phyloP scores from a whole-genome alignment of 2,329 filamentous ascomycete species.

The Arthrobotrys musiformis region DNA sequence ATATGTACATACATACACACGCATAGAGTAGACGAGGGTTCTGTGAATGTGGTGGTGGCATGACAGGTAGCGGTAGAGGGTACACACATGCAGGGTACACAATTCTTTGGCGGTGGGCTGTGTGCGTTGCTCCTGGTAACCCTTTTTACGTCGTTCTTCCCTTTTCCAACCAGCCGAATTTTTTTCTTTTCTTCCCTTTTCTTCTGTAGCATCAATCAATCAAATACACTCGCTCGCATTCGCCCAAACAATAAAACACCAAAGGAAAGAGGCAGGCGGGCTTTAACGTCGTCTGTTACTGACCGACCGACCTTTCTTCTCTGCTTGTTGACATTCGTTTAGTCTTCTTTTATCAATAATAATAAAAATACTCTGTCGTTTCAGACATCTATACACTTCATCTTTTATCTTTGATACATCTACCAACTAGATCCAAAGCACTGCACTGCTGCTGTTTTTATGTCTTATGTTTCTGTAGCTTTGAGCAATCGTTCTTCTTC shows the following conservation, averaged over 20 bases:
- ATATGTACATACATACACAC: no score
- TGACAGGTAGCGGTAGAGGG: no score
- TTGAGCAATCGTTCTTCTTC: no score
- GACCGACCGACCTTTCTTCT: neutral
- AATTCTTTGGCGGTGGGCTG: no score
- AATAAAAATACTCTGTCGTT: neutral
- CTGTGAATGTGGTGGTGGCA: no score
- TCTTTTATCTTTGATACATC: no score
- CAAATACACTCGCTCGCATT: constrained; percentile 38
- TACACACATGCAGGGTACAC: neutral
- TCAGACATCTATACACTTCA: neutral
- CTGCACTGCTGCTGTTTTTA: no score
- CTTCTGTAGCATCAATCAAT: constrained; percentile 5
- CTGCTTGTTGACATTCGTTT: constrained; percentile 53
- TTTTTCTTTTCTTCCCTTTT: neutral
- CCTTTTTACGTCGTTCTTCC: neutral
- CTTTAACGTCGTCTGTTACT: neutral
- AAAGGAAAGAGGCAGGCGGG: neutral
- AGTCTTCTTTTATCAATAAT: neutral
- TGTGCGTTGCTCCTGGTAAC: constrained; percentile 53
- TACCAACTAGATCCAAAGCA: no score
- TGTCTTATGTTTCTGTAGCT: no score
- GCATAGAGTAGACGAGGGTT: no score
- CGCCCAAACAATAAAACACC: neutral
- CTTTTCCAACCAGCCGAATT: neutral